Percentiles rank a stretch among this genome's conserved stretches.
These are phyloP conservation scores for Sambucus nigra DNA, from an alignment of 129 eudicot species.

Conservation along the genomic window DNA sequence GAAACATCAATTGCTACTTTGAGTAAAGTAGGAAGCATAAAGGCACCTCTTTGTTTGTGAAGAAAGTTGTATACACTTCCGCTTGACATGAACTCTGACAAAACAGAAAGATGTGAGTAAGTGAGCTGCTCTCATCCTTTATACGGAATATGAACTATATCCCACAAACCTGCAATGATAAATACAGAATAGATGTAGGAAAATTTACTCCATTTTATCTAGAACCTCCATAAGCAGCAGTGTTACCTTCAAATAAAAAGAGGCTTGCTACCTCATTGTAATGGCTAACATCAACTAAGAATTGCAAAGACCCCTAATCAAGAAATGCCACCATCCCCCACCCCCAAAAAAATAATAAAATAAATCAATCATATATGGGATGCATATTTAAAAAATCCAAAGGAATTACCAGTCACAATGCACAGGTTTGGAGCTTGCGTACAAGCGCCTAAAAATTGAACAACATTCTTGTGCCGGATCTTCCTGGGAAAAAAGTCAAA, in stretches of 20 bases:
- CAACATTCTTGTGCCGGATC: constrained; percentile 73
- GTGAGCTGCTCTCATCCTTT: neutral
- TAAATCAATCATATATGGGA: no score
- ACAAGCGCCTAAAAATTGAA: constrained; percentile 76
- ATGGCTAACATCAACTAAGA: neutral
- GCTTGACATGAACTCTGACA: constrained; percentile 68
- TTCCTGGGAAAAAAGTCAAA: constrained; percentile 34
- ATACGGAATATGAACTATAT: neutral
- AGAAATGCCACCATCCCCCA: no score
- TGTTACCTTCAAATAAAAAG: neutral
- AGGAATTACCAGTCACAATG: constrained; percentile 55
- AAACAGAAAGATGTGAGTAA: constrained; percentile 11
- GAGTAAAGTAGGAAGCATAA: constrained; percentile 51
- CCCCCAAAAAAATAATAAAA: neutral
- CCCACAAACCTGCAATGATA: neutral
- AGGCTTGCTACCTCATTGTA: neutral
- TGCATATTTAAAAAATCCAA: neutral
- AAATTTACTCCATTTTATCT: neutral
- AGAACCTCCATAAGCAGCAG: neutral
- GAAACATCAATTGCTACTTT: constrained; percentile 72
- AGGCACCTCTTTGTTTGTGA: constrained; percentile 59
- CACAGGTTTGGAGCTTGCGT: constrained; percentile 61
- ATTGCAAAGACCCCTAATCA: neutral
- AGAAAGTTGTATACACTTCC: constrained; percentile 58
- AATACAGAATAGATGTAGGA: neutral